A percentile compares a stretch with the other conserved stretches of the same genome.
These are phyloP conservation scores for Thamnidium elegans DNA, from an alignment of 192 early-diverging fungal species.

Conservation along the genomic window DNA sequence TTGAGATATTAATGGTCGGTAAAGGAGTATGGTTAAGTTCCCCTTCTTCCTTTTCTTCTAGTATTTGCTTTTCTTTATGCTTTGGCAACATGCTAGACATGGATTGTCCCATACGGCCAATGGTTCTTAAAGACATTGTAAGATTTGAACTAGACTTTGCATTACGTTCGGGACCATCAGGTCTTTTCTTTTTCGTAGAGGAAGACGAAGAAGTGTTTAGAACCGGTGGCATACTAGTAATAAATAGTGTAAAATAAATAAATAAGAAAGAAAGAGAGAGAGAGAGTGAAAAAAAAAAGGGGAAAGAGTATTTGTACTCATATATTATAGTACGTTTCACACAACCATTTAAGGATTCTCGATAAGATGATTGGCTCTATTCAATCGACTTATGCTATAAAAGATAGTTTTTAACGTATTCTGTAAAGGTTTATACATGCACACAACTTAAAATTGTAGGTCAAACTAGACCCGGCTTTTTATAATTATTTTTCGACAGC, in stretches of 20 bases:
- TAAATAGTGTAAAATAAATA: background rate
- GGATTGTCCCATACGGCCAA: slow-evolving; percentile 5
- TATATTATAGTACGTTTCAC: no score
- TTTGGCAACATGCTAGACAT: slow-evolving; percentile 2
- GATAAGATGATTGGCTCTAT: no score
- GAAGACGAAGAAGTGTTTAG: slow-evolving; percentile 1
- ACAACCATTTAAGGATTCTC: no score
- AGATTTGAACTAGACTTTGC: background rate
- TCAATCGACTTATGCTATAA: no score
- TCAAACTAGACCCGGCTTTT: no score
- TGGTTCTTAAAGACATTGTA: slow-evolving; percentile 1
- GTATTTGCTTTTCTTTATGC: background rate
- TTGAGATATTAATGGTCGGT: background rate
- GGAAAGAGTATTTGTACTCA: no score
- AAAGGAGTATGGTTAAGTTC: background rate
- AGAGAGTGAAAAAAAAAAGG: no score
- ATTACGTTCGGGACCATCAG: background rate
- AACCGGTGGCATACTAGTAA: slow-evolving; percentile 5
- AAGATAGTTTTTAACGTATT: no score
- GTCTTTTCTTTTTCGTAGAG: background rate
- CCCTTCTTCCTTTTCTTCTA: no score
- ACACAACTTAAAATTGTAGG: no score
- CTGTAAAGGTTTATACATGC: no score
- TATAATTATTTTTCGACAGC: no score
- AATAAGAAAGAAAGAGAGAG: background rate